Evolutionary conservation across 2,329 filamentous ascomycete genomes (phyloP).

Genomic region (Colletotrichum sp.): DNA sequence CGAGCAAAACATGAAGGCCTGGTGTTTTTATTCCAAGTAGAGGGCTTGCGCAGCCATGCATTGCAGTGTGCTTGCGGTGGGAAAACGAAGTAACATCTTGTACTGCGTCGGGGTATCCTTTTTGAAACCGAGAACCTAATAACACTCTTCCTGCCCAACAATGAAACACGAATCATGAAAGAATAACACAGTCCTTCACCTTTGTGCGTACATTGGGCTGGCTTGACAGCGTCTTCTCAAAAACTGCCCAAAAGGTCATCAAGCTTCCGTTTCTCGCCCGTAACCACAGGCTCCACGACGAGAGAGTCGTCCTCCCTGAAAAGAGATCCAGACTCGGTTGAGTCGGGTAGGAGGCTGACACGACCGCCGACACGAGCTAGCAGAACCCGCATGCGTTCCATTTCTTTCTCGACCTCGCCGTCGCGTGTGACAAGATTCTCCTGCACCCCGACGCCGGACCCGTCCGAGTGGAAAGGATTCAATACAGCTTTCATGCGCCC

Average conservation of each 20-base stretch:
- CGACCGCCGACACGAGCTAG: conserved; percentile 63
- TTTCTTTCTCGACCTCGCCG: conserved; percentile 68
- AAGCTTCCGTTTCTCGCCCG: conserved; percentile 46
- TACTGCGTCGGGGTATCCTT: conserved; percentile 5
- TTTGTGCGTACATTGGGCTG: background rate
- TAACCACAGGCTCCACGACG: conserved; percentile 39
- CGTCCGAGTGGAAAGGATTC: conserved; percentile 47
- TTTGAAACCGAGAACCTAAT: conserved; percentile 8
- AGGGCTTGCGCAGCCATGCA: background rate
- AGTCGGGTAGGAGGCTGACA: conserved; percentile 44
- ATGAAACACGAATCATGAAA: background rate
- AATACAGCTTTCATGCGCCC: conserved; percentile 56
- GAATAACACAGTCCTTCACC: too few relatives aligned
- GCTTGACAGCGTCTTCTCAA: conserved; percentile 19
- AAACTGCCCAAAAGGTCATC: conserved; percentile 43
- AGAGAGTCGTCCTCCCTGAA: conserved; percentile 26
- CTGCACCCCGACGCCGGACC: conserved; percentile 53
- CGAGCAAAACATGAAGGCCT: background rate
- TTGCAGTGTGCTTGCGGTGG: background rate
- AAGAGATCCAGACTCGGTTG: conserved; percentile 10
- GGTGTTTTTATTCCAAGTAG: background rate
- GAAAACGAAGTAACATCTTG: background rate
- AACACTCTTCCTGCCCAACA: background rate
- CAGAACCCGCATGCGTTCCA: conserved; percentile 70
- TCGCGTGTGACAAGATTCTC: conserved; percentile 71